Conservation (phyloP, 1,284 basidiomycete species). For the Termitomyces sp. region DNA sequence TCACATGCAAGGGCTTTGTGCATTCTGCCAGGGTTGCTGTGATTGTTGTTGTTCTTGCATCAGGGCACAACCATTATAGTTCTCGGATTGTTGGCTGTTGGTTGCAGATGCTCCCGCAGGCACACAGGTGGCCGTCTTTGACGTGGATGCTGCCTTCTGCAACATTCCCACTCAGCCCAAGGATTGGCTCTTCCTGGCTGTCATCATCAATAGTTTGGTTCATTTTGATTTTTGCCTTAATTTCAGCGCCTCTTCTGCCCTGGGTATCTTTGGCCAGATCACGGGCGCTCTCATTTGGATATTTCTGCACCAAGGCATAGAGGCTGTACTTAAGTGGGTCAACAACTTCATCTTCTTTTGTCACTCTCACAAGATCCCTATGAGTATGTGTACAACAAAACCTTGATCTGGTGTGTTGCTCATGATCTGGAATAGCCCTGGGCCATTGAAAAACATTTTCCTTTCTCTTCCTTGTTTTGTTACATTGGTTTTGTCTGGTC, state of each 20-base stretch:
- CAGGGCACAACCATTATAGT: too few relatives aligned
- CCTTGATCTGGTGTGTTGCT: background rate
- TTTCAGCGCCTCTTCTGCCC: slow-evolving; percentile 1
- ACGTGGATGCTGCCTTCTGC: background rate
- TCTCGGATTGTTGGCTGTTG: too few relatives aligned
- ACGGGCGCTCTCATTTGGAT: background rate
- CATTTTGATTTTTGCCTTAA: slow-evolving; percentile 1
- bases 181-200: too few relatives aligned
- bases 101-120: too few relatives aligned
- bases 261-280: slow-evolving; percentile 1
- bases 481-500: slow-evolving; percentile 5
- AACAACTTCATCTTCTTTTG: slow-evolving; percentile 6
- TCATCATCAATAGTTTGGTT: background rate
- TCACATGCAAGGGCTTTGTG: too few relatives aligned
- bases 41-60: too few relatives aligned
- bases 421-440: slow-evolving; percentile 4
- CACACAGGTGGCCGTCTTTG: too few relatives aligned
- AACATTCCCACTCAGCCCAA: background rate
- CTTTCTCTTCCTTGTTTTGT: background rate
- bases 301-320: background rate
- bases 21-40: too few relatives aligned
- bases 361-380: background rate
- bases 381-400: background rate
- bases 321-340: slow-evolving; percentile 1
- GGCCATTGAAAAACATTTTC: background rate